Percentiles rank a stretch among this genome's conserved stretches.
Conservation (phyloP, 2,329 filamentous ascomycete species). For the Phaeosphaeria sp. region DNA sequence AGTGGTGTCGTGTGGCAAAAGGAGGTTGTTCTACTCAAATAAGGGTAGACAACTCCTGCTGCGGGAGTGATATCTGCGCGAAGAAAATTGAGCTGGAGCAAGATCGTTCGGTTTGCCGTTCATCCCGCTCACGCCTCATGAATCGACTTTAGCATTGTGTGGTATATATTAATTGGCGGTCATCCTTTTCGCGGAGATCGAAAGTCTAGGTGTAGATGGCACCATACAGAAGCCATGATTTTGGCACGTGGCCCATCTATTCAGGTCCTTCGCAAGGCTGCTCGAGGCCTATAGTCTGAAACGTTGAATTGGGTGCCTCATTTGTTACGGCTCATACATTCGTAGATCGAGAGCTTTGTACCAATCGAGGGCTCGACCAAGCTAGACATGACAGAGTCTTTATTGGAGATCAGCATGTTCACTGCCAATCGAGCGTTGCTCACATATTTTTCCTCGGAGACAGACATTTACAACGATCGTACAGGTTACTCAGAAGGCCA, state of each 20-base stretch:
- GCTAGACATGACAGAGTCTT: background rate
- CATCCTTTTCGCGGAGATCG: too few relatives aligned
- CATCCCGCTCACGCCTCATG: background rate
- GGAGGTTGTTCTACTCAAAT: background rate
- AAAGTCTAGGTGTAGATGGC: too few relatives aligned
- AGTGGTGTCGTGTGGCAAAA: background rate
- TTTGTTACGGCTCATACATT: background rate
- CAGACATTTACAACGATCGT: background rate
- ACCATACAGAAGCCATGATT: background rate
- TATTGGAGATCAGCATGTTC: conserved; percentile 1
- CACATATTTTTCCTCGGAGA: background rate
- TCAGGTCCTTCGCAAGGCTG: too few relatives aligned
- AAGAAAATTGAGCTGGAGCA: too few relatives aligned
- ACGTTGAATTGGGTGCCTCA: background rate
- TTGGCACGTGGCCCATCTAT: background rate
- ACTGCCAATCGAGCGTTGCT: conserved; percentile 1
- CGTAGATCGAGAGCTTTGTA: background rate
- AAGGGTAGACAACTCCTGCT: background rate
- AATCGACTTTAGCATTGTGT: background rate
- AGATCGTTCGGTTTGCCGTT: background rate
- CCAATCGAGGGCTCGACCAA: background rate
- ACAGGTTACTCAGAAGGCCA: background rate
- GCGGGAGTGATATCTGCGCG: too few relatives aligned
- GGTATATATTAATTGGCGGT: too few relatives aligned
- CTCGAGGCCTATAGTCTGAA: background rate